Conservation (phyloP, 208 protist genomes). For the Crithidia thermophila region DNA sequence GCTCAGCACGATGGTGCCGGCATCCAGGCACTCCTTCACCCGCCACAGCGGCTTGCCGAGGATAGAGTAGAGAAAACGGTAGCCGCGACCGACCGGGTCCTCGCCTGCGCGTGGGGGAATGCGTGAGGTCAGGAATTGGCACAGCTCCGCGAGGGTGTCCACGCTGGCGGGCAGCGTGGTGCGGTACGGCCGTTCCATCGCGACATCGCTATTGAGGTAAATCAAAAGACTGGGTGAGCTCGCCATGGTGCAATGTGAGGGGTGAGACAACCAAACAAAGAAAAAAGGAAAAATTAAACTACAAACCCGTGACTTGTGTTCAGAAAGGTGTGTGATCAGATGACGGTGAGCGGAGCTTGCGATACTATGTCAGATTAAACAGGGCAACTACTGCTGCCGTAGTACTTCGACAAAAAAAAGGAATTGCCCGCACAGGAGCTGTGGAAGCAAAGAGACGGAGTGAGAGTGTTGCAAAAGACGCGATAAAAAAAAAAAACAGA, state of each 20-base stretch:
- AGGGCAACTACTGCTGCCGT: too few species aligned
- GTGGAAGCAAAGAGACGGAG: too few species aligned
- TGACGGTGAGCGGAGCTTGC: too few species aligned
- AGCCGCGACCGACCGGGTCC: conserved; percentile 36
- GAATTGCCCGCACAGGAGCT: too few species aligned
- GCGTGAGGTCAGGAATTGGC: conserved; percentile 43
- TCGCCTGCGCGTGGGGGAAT: conserved; percentile 38
- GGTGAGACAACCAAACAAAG: conserved; percentile 8
- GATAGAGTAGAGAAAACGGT: conserved; percentile 78
- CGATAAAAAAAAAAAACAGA: too few species aligned
- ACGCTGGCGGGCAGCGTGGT: conserved; percentile 42
- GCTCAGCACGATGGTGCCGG: conserved; percentile 59
- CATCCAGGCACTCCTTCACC: conserved; percentile 68
- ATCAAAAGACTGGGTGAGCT: conserved; percentile 31
- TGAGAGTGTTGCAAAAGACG: too few species aligned
- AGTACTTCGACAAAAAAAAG: too few species aligned
- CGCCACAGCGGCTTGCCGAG: conserved; percentile 73
- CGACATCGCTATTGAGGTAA: conserved; percentile 68
- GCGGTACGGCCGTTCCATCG: conserved; percentile 44
- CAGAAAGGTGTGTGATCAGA: too few species aligned
- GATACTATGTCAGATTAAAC: too few species aligned
- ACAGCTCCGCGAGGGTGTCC: conserved; percentile 71
- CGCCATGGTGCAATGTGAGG: neutral
- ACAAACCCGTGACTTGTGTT: too few species aligned
- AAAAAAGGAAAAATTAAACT: conserved; percentile 15